A percentile compares a stretch with the other conserved stretches of the same genome.
phyloP scores from a whole-genome alignment of 345 rosid species.

The Acer negundo region DNA sequence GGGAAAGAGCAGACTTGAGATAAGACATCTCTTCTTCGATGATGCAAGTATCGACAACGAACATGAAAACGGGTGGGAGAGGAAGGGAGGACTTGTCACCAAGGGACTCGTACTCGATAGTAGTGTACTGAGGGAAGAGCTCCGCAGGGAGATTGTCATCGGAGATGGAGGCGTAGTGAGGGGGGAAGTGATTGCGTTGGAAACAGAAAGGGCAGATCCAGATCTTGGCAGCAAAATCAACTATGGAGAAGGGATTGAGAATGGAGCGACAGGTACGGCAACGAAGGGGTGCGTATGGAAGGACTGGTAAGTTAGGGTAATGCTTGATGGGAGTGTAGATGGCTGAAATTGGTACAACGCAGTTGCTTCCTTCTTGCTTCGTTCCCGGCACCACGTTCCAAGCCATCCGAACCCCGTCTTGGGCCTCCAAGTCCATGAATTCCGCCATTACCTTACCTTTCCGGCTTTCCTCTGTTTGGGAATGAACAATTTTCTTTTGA shows the following conservation, averaged over 20 bases:
- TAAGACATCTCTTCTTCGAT: slow-evolving; percentile 83
- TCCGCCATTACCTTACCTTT: slow-evolving; percentile 45
- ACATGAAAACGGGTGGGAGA: slow-evolving; percentile 68
- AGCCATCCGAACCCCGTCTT: slow-evolving; percentile 77
- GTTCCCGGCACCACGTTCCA: slow-evolving; percentile 91
- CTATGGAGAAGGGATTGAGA: slow-evolving; percentile 77
- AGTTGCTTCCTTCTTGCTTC: slow-evolving; percentile 63
- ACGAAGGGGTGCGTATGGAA: slow-evolving; percentile 88
- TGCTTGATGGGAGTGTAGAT: slow-evolving; percentile 79
- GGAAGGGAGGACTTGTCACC: slow-evolving; percentile 45
- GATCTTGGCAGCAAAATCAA: slow-evolving; percentile 76
- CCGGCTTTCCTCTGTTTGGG: too few species aligned
- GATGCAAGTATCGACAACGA: slow-evolving; percentile 83
- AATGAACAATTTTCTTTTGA: too few species aligned
- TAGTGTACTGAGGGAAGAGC: slow-evolving; percentile 84
- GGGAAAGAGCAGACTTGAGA: slow-evolving; percentile 77
- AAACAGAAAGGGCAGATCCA: slow-evolving; percentile 98
- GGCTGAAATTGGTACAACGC: slow-evolving; percentile 81
- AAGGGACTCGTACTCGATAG: slow-evolving; percentile 74
- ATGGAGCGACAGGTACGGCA: slow-evolving; percentile 89
- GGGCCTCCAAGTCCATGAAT: slow-evolving; percentile 66
- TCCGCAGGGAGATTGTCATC: slow-evolving; percentile 89
- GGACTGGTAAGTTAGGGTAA: slow-evolving; percentile 58
- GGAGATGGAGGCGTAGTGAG: slow-evolving; percentile 69
- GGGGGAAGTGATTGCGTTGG: slow-evolving; percentile 85